Evolutionary conservation across 371 early-diverging fungal species (phyloP).

Genomic region (Rhizopus arrhizus): DNA sequence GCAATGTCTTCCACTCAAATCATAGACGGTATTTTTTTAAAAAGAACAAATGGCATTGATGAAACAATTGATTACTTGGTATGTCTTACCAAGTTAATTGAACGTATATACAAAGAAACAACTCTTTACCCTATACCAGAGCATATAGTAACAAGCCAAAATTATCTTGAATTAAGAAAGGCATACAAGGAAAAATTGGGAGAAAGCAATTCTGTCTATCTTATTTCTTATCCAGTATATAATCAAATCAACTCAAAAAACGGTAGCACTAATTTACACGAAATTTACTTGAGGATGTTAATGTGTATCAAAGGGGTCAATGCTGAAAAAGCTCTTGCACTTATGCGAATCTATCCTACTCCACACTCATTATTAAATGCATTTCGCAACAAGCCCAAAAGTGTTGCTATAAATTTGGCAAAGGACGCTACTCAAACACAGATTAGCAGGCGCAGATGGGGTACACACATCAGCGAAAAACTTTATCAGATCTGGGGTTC

Average conservation of each 20-base stretch:
- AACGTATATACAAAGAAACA: conserved; percentile 48
- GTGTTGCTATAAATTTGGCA: conserved; percentile 38
- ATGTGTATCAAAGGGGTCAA: conserved; percentile 82
- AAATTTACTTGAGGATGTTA: conserved; percentile 79
- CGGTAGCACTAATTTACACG: conserved; percentile 62
- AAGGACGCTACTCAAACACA: conserved; percentile 38
- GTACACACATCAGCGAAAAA: conserved; percentile 49
- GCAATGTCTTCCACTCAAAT: conserved; percentile 73
- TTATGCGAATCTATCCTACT: conserved; percentile 74
- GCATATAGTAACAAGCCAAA: conserved; percentile 49
- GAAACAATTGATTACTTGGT: conserved; percentile 81
- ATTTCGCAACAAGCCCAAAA: conserved; percentile 31
- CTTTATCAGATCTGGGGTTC: conserved; percentile 66
- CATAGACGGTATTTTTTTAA: conserved; percentile 73
- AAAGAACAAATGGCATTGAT: conserved; percentile 66
- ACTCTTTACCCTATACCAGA: conserved; percentile 64
- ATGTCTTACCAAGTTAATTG: conserved; percentile 56
- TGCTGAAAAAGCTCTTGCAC: conserved; percentile 76
- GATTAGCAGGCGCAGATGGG: conserved; percentile 57
- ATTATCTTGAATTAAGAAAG: conserved; percentile 55
- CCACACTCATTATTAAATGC: conserved; percentile 56
- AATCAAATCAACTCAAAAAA: conserved; percentile 71
- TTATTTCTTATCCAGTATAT: conserved; percentile 65
- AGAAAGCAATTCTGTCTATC: conserved; percentile 24
- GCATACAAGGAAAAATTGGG: conserved; percentile 12